phyloP scores from a whole-genome alignment of 2,329 filamentous ascomycete genomes.

The Colletotrichum tropicale region DNA sequence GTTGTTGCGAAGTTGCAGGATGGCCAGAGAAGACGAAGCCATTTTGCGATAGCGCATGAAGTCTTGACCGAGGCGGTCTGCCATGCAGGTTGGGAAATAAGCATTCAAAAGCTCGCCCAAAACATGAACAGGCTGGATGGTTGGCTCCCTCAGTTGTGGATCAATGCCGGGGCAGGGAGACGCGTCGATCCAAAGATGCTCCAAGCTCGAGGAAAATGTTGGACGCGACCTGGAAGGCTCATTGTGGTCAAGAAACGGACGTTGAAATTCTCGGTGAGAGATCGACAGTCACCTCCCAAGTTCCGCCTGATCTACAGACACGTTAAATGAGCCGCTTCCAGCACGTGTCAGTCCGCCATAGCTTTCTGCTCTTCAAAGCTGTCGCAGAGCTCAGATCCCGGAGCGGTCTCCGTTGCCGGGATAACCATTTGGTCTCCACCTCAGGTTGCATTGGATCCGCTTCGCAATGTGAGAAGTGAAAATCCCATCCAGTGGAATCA shows the following conservation, averaged over 20 bases:
- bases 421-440: not conserved
- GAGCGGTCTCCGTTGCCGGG: not conserved
- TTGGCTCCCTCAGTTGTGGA: not conserved
- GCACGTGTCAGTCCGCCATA: not conserved
- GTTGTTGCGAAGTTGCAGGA: not conserved
- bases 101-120: not conserved
- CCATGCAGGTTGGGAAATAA: not conserved
- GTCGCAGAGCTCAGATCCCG: not conserved
- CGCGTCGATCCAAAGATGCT: not conserved
- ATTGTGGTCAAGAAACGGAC: not conserved
- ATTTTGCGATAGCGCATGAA: not conserved
- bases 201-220: not conserved
- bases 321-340: not conserved
- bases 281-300: not conserved
- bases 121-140: not conserved
- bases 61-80: not conserved
- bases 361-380: not conserved
- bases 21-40: not conserved
- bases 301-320: not conserved
- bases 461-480: not conserved
- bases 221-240: not conserved
- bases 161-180: not conserved
- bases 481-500: not conserved
- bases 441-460: not conserved
- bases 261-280: not conserved